phyloP scores from a whole-genome alignment of 2,329 filamentous ascomycete genomes.

The Cordyceps farinosa region DNA sequence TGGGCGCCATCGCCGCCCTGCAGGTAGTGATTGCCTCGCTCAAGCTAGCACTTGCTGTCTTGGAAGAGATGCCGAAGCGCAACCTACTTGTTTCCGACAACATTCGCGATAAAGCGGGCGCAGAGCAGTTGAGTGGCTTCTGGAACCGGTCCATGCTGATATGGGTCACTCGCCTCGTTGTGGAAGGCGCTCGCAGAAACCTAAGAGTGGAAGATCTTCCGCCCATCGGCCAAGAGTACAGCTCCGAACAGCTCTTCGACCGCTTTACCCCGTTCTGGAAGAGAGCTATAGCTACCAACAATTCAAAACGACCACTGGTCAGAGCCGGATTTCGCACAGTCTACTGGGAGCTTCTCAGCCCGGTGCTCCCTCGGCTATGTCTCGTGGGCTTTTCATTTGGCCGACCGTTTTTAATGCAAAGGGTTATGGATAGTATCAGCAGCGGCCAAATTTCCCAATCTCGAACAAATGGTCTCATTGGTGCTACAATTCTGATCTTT shows the following conservation, averaged over 20 bases:
- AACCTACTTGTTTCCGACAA: not conserved
- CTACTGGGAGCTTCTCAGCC: not conserved
- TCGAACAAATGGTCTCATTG: slow-evolving; percentile 1
- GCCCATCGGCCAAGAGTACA: not conserved
- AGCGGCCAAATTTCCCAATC: not conserved
- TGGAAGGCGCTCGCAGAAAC: not conserved
- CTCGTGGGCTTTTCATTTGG: slow-evolving; percentile 6
- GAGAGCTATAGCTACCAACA: not conserved
- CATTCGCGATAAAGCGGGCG: slow-evolving; percentile 17
- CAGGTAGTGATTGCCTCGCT: slow-evolving; percentile 26
- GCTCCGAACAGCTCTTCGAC: slow-evolving; percentile 3
- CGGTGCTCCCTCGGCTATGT: slow-evolving; percentile 5
- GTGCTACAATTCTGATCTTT: slow-evolving; percentile 9
- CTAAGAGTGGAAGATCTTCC: not conserved
- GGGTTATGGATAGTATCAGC: not conserved
- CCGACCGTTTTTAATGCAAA: slow-evolving; percentile 12
- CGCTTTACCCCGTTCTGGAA: not conserved
- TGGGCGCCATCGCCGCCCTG: slow-evolving; percentile 25
- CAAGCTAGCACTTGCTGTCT: slow-evolving; percentile 28
- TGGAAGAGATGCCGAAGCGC: slow-evolving; percentile 32
- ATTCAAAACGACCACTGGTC: not conserved
- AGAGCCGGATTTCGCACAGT: not conserved
- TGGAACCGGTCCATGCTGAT: slow-evolving; percentile 15
- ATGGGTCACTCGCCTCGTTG: not conserved
- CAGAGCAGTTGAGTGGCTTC: slow-evolving; percentile 22